Conservation (phyloP, 2,329 filamentous ascomycete species). For the Pestalotiopsis sp. region DNA sequence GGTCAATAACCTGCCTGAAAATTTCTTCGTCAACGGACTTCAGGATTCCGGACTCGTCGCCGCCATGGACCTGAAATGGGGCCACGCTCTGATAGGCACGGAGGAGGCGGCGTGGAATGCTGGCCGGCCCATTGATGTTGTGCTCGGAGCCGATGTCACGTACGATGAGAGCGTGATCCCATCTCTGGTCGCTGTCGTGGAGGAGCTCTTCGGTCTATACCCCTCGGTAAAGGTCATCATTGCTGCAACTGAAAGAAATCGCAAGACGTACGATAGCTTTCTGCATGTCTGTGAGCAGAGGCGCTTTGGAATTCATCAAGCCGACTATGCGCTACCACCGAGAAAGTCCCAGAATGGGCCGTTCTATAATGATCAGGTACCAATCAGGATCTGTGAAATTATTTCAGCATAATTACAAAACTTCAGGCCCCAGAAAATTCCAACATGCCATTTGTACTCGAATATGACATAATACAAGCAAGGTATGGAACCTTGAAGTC, state of each 20-base stretch:
- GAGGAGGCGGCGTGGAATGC: slow-evolving; percentile 58
- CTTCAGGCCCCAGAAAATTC: neutral
- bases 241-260: slow-evolving; percentile 71
- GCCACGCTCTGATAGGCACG: slow-evolving; percentile 57
- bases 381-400: slow-evolving; percentile 59
- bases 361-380: slow-evolving; percentile 64
- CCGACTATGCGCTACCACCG: slow-evolving; percentile 43
- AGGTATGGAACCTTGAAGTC: too few relatives aligned
- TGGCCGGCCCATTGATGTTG: slow-evolving; percentile 56
- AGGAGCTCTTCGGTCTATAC: slow-evolving; percentile 61
- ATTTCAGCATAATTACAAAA: slow-evolving; percentile 16
- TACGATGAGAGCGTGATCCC: slow-evolving; percentile 70
- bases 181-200: slow-evolving; percentile 65
- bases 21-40: slow-evolving; percentile 69
- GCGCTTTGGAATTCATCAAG: slow-evolving; percentile 43
- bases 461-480: too few relatives aligned
- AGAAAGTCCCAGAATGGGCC: slow-evolving; percentile 56
- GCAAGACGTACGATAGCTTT: slow-evolving; percentile 69
- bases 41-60: slow-evolving; percentile 48
- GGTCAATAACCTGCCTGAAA: slow-evolving; percentile 67
- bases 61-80: slow-evolving; percentile 66
- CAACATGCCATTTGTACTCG: too few relatives aligned
- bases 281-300: slow-evolving; percentile 56
- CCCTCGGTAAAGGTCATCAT: slow-evolving; percentile 64
- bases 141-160: slow-evolving; percentile 78